A percentile compares a stretch with the other conserved stretches of the same genome.
Conservation (phyloP, 73 alveolate species). For the Halteria grandinella region DNA sequence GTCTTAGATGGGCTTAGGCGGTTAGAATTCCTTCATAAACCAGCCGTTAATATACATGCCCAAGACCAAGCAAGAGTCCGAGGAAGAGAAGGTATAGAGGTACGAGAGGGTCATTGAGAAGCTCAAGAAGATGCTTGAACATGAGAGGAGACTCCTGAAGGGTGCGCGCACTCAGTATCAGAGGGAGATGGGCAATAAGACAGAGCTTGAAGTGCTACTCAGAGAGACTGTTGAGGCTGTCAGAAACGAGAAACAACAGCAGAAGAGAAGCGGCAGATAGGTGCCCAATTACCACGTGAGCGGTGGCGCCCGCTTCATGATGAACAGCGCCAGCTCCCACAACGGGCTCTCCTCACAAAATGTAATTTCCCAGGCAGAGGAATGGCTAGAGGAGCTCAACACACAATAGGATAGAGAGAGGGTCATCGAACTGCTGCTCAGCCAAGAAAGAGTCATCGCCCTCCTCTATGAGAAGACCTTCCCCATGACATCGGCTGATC, state of each 20-base stretch:
- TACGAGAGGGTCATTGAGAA: slow-evolving; percentile 70
- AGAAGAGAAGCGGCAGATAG: slow-evolving; percentile 39
- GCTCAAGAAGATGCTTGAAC: slow-evolving; percentile 74
- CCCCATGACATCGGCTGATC: slow-evolving; percentile 66
- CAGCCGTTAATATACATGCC: slow-evolving; percentile 35
- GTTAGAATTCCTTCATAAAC: background rate
- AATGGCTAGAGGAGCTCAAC: too few relatives aligned
- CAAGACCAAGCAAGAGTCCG: slow-evolving; percentile 47
- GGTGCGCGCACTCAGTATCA: slow-evolving; percentile 56
- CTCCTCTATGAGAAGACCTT: slow-evolving; percentile 77
- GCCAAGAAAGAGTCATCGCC: slow-evolving; percentile 74
- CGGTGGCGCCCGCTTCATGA: slow-evolving; percentile 39
- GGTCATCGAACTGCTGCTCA: slow-evolving; percentile 73
- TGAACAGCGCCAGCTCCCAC: background rate
- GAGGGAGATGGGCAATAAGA: slow-evolving; percentile 67
- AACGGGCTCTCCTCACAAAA: too few relatives aligned
- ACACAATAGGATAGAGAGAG: slow-evolving; percentile 80
- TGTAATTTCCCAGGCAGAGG: too few relatives aligned
- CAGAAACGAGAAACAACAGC: slow-evolving; percentile 48
- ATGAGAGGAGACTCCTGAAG: slow-evolving; percentile 69
- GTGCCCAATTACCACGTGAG: background rate
- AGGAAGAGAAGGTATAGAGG: slow-evolving; percentile 60
- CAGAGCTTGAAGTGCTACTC: slow-evolving; percentile 70
- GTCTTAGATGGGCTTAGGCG: slow-evolving; percentile 49
- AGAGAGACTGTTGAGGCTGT: slow-evolving; percentile 69